phyloP scores from a whole-genome alignment of 2,329 filamentous ascomycete species.

The Talaromyces sp. region DNA sequence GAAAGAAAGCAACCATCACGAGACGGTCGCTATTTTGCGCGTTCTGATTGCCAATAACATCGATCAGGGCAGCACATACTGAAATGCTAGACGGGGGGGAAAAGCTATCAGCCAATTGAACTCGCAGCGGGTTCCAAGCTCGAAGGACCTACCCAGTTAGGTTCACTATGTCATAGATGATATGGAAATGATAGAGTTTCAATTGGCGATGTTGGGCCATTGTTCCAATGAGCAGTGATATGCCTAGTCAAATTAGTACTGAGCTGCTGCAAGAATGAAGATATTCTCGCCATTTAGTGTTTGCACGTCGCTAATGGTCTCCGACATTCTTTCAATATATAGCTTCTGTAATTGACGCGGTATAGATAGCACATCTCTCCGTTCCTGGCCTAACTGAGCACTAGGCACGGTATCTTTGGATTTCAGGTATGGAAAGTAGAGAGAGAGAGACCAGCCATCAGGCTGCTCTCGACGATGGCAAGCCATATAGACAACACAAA shows the following conservation, averaged over 20 bases:
- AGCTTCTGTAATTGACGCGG: background rate
- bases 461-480: background rate
- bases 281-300: constrained; percentile 10
- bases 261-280: background rate
- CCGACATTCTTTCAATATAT: background rate
- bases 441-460: background rate
- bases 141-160: constrained; percentile 1
- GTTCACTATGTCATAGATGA: constrained; percentile 2
- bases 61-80: background rate
- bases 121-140: background rate
- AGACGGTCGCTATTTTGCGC: background rate
- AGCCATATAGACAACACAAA: constrained; percentile 5
- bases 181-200: constrained; percentile 10
- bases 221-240: constrained; percentile 7
- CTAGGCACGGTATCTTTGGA: background rate
- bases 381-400: background rate
- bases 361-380: background rate
- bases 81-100: background rate
- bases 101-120: background rate
- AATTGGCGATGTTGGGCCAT: background rate
- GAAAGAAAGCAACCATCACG: background rate
- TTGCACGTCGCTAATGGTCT: constrained; percentile 5
- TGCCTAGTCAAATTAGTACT: background rate
- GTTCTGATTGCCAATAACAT: constrained; percentile 1
- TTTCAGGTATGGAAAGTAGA: background rate